Evolutionary conservation across 495 filamentous ascomycete species (phyloP), one percentile per base, ranked within the genome.

Genomic region (Usnea hakonensis): DNA sequence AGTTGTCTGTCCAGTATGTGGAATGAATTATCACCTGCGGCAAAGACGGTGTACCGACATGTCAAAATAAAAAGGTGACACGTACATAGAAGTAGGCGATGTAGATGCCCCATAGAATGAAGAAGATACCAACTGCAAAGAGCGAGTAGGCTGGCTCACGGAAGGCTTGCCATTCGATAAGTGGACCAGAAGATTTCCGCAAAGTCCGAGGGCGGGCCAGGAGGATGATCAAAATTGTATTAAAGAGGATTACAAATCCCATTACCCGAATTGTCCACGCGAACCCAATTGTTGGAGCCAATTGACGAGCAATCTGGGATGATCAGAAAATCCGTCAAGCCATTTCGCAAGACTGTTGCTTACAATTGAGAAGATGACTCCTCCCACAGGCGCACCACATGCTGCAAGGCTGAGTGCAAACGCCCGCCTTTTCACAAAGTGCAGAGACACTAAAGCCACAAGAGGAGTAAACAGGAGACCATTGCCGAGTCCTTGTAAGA

Each of bases 231-330:
- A 33, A 5, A 13, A 57, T 21, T 9, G 54, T 33, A 38, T 30
- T 33, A 13, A 35, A 7, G 23, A 40, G 36, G 26, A 23, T 19
- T 8, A 58, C 21, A 17, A 58, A 58, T 11, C 35, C 57, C 36
- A 58, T 41, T 9, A 23, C 32, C 14, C 57, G 38, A 19, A 58
- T 11, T 36, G 90, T 88, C 89, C 89, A 91, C 7, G 77, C 76
- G 72, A 91, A 94, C 52, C 90, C 90, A 23, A 88, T 48, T 0
- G n/a, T n/a, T n/a, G n/a, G n/a, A n/a, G n/a, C n/a, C n/a, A n/a
- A n/a, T n/a, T n/a, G n/a, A n/a, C n/a, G n/a, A n/a, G n/a, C n/a
- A n/a, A n/a, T n/a, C n/a, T n/a, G n/a, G n/a, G n/a, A n/a, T n/a
- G n/a, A n/a, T n/a, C n/a, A n/a, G n/a, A n/a, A n/a, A n/a, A n/a